A percentile compares a stretch with the other conserved stretches of the same genome.
Evolutionary conservation across 83 land plant species (phyloP).

Genomic region (Picea abies): DNA sequence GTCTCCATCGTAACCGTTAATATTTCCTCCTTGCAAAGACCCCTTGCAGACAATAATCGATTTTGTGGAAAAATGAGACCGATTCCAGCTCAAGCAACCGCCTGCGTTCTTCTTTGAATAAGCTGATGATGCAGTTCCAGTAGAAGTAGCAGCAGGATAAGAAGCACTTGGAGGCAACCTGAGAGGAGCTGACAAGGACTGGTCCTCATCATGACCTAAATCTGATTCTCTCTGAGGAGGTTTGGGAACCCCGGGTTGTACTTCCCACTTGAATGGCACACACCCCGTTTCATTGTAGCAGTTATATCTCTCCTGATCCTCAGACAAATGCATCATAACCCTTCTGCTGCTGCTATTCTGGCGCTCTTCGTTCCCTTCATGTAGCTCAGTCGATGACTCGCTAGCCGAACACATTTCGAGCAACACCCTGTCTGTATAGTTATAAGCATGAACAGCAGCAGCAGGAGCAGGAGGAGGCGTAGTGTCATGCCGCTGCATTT

Average conservation of each 20-base stretch:
- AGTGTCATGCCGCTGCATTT: no score
- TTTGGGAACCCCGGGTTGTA: neutral
- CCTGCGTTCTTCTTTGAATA: neutral
- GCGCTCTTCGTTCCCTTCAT: neutral
- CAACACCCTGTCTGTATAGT: neutral
- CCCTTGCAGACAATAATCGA: no score
- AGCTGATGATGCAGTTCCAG: neutral
- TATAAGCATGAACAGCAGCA: neutral
- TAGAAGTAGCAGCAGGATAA: neutral
- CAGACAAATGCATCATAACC: neutral
- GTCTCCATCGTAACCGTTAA: neutral
- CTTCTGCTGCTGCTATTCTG: neutral
- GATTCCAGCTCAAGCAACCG: no score
- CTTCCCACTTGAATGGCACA: neutral
- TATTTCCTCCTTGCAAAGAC: no score
- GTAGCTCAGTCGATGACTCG: neutral
- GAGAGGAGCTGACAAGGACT: neutral
- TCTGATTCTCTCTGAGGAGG: no score
- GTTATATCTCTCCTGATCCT: no score
- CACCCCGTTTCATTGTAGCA: neutral
- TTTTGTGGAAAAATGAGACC: neutral
- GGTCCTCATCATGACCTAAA: neutral
- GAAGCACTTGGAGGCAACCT: neutral
- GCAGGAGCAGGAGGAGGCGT: neutral
- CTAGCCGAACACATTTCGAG: constrained; percentile 10